These are phyloP conservation scores for Sechiopsis laciniata DNA, from an alignment of 306 rosid species.

Conservation along the genomic window DNA sequence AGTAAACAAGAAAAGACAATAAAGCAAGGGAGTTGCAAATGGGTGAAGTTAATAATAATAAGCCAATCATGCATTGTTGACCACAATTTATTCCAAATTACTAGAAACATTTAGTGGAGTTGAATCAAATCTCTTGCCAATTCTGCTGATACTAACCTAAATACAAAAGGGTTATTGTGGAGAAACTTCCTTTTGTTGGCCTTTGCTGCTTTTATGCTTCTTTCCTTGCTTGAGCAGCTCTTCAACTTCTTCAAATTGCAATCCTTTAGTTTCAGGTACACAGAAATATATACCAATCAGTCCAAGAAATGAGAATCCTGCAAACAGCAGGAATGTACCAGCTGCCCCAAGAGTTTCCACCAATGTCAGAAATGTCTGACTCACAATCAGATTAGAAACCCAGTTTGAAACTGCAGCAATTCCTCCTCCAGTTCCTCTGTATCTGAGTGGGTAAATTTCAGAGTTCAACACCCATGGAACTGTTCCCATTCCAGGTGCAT, in stretches of 20 bases:
- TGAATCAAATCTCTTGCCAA: not conserved
- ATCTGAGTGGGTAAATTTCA: conserved; percentile 68
- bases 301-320: conserved; percentile 51
- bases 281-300: conserved; percentile 38
- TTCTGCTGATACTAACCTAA: not conserved
- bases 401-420: conserved; percentile 79
- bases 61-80: not conserved
- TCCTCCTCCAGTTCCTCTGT: conserved; percentile 75
- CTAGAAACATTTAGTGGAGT: not conserved
- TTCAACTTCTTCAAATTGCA: conserved; percentile 60
- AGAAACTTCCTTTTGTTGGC: not conserved
- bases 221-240: conserved; percentile 46
- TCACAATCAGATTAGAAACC: conserved; percentile 61
- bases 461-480: conserved; percentile 81
- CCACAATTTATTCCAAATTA: conserved; percentile 12
- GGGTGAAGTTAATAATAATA: conserved; percentile 1
- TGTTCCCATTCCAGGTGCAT: conserved; percentile 79
- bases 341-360: conserved; percentile 45
- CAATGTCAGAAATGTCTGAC: conserved; percentile 61
- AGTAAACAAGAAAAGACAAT: not conserved
- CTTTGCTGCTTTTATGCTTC: not conserved
- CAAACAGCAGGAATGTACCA: conserved; percentile 66
- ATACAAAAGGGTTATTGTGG: not conserved
- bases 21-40: not conserved
- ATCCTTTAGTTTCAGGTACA: conserved; percentile 65